phyloP scores from a whole-genome alignment of 2,329 filamentous ascomycete species.

The Talaromyces funiculosus region DNA sequence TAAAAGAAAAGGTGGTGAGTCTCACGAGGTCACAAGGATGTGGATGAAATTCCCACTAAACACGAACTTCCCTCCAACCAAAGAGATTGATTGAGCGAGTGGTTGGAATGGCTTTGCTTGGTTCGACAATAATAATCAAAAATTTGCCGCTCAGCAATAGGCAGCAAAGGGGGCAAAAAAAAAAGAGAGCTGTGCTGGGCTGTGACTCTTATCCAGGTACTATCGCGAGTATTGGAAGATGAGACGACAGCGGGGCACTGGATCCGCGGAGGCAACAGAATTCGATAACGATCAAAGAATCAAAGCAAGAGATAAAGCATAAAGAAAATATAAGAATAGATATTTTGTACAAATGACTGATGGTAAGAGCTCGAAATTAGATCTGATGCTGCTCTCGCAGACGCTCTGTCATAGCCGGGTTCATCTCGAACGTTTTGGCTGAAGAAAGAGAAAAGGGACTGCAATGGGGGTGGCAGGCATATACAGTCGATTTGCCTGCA shows the following conservation, averaged over 20 bases:
- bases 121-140: background rate
- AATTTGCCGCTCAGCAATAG: constrained; percentile 7
- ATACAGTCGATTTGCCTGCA: no score
- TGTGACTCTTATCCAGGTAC: background rate
- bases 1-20: background rate
- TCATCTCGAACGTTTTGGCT: constrained; percentile 7
- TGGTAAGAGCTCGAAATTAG: background rate
- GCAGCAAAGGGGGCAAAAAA: constrained; percentile 9
- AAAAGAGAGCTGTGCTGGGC: background rate
- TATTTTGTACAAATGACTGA: background rate
- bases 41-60: constrained; percentile 1
- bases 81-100: background rate
- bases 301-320: background rate
- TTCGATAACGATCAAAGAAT: background rate
- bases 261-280: constrained; percentile 1
- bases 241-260: constrained; percentile 5
- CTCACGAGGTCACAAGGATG: constrained; percentile 8
- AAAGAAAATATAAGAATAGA: background rate
- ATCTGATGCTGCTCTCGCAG: constrained; percentile 6
- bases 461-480: constrained; percentile 2
- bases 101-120: constrained; percentile 2
- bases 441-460: background rate
- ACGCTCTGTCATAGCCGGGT: background rate
- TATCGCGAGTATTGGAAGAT: background rate
- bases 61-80: constrained; percentile 2